A percentile compares a stretch with the other conserved stretches of the same genome.
Evolutionary conservation across 2,329 filamentous ascomycete genomes (phyloP).

Genomic region (Magnaporthiopsis incrustans): DNA sequence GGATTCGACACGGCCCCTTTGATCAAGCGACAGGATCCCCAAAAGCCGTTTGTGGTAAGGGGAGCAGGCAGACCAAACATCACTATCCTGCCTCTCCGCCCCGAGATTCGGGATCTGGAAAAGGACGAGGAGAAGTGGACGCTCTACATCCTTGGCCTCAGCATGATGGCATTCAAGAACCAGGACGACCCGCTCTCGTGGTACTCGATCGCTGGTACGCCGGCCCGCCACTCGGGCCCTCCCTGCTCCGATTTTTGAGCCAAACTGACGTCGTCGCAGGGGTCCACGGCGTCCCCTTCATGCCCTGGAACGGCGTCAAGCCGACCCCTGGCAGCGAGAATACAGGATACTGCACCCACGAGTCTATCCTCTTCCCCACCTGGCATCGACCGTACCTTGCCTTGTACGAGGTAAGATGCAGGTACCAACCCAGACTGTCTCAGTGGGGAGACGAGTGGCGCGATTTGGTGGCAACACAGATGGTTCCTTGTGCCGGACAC

Average conservation of each 20-base stretch:
- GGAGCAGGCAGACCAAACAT: conserved; percentile 27
- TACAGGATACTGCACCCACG: conserved; percentile 69
- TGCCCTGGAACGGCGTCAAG: conserved; percentile 44
- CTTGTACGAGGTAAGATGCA: conserved; percentile 42
- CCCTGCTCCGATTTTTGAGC: conserved; percentile 5
- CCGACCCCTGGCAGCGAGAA: conserved; percentile 41
- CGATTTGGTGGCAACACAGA: background rate
- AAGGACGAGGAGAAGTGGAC: conserved; percentile 62
- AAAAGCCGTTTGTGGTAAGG: conserved; percentile 33
- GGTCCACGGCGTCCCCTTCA: conserved; percentile 69
- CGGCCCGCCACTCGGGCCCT: background rate
- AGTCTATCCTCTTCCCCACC: conserved; percentile 64
- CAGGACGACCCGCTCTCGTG: conserved; percentile 60
- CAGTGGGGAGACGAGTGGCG: background rate
- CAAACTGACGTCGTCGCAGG: conserved; percentile 34
- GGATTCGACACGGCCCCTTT: conserved; percentile 31
- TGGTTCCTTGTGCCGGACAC: background rate
- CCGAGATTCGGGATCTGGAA: conserved; percentile 61
- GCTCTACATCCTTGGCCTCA: conserved; percentile 67
- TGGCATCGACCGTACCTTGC: conserved; percentile 80
- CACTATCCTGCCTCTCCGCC: conserved; percentile 37
- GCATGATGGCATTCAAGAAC: conserved; percentile 60
- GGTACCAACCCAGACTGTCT: background rate
- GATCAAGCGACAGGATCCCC: conserved; percentile 25
- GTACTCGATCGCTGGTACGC: conserved; percentile 68